These are phyloP conservation scores for Debaryomycetaceae sp. DNA, from an alignment of 1,139 yeast genomes.

Conservation along the genomic window DNA sequence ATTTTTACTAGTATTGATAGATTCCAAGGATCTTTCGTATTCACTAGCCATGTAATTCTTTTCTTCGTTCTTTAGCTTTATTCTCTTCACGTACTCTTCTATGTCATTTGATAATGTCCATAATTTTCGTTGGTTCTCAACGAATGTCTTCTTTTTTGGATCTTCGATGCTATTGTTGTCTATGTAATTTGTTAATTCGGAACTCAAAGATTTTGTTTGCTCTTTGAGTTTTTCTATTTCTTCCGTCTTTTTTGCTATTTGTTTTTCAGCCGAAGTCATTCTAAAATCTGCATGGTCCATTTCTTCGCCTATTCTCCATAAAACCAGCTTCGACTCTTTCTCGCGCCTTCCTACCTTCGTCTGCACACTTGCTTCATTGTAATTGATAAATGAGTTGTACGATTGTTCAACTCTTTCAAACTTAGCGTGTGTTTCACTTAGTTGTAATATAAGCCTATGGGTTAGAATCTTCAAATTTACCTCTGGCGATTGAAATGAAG, in stretches of 20 bases:
- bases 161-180: conserved; percentile 15
- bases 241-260: conserved; percentile 32
- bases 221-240: conserved; percentile 23
- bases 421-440: conserved; percentile 29
- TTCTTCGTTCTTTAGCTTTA: conserved; percentile 46
- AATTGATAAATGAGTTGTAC: conserved; percentile 19
- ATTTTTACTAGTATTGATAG: conserved; percentile 50
- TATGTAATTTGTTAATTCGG: conserved; percentile 17
- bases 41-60: conserved; percentile 65
- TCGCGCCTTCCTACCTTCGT: conserved; percentile 30
- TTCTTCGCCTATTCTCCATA: conserved; percentile 29
- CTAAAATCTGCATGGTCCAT: conserved; percentile 38
- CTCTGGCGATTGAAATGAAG: conserved; percentile 12
- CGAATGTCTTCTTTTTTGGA: conserved; percentile 15
- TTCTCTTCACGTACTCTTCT: conserved; percentile 33
- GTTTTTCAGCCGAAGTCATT: conserved; percentile 40
- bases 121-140: conserved; percentile 32
- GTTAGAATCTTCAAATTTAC: conserved; percentile 27
- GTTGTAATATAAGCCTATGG: conserved; percentile 34
- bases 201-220: conserved; percentile 12
- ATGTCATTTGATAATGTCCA: conserved; percentile 39
- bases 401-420: conserved; percentile 27
- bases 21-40: conserved; percentile 54
- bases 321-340: conserved; percentile 26
- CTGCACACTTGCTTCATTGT: conserved; percentile 22